Evolutionary conservation across 1,284 basidiomycete species (phyloP).

Genomic region (Coriolopsis trogii): DNA sequence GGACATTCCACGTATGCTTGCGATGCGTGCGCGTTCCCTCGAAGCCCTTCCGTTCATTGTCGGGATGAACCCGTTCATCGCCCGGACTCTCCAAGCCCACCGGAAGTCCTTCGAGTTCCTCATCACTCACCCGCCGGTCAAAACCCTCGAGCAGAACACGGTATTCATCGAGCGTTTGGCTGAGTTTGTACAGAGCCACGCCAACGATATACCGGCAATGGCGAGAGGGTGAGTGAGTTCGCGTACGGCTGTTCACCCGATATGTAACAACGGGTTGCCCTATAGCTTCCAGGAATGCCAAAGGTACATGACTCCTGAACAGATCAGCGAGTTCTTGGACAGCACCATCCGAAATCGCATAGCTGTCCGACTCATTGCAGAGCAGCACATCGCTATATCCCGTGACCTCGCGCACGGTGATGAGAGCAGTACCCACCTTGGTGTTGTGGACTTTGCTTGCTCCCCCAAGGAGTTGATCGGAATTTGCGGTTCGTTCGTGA

Average conservation of each 20-base stretch:
- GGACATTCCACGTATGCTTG: constrained; percentile 76
- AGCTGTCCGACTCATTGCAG: constrained; percentile 87
- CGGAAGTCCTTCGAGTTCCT: constrained; percentile 75
- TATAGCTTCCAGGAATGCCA: constrained; percentile 84
- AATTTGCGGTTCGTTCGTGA: constrained; percentile 82
- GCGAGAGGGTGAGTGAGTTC: constrained; percentile 74
- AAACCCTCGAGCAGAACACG: constrained; percentile 69
- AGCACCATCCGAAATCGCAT: constrained; percentile 87
- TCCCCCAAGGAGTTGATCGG: constrained; percentile 72
- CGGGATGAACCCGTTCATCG: constrained; percentile 87
- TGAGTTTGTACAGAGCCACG: constrained; percentile 75
- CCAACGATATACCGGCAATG: constrained; percentile 88
- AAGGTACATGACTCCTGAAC: constrained; percentile 78
- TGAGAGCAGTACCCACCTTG: constrained; percentile 46
- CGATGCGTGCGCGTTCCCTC: constrained; percentile 68
- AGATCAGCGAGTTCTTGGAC: constrained; percentile 82
- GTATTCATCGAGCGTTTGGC: constrained; percentile 70
- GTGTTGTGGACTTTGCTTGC: constrained; percentile 71
- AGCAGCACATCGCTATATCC: constrained; percentile 88
- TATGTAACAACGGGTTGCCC: not conserved
- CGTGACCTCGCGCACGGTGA: constrained; percentile 51
- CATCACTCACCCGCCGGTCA: constrained; percentile 69
- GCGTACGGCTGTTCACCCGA: not conserved
- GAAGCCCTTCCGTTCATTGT: constrained; percentile 84
- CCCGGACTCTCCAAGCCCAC: constrained; percentile 75